Evolutionary conservation across 176 grass and related monocot species (phyloP).

Genomic region (Puya raimondii): DNA sequence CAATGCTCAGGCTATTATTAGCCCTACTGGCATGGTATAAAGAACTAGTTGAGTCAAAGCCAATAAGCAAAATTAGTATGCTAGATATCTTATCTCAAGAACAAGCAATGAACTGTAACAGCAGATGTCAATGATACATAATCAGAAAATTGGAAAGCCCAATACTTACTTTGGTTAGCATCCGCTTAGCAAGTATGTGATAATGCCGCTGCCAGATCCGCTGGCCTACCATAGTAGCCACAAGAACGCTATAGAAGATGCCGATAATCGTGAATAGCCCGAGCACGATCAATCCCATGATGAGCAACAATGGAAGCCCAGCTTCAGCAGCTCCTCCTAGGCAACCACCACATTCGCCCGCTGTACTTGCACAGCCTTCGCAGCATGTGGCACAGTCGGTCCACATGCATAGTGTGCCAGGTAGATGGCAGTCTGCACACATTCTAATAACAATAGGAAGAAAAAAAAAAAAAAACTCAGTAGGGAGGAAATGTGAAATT

Average conservation of each 20-base stretch:
- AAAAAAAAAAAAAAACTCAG: conserved; percentile 5
- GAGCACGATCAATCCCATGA: conserved; percentile 69
- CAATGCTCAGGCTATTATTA: too few species aligned
- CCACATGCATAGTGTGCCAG: conserved; percentile 89
- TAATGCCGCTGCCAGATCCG: conserved; percentile 92
- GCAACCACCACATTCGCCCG: conserved; percentile 78
- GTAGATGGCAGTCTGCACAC: conserved; percentile 83
- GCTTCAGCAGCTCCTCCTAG: conserved; percentile 74
- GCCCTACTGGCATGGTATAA: too few species aligned
- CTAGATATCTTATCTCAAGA: background rate
- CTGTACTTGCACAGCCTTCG: conserved; percentile 73
- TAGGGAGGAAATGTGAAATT: background rate
- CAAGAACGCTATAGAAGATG: conserved; percentile 80
- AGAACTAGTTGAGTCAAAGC: too few species aligned
- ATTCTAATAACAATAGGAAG: conserved; percentile 37
- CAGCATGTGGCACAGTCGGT: conserved; percentile 87
- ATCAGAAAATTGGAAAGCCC: background rate
- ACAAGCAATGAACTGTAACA: background rate
- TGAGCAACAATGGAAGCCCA: conserved; percentile 63
- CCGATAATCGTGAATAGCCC: conserved; percentile 55
- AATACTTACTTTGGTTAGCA: conserved; percentile 65
- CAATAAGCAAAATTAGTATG: background rate
- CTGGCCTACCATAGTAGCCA: conserved; percentile 83
- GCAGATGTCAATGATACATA: background rate
- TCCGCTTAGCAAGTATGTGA: conserved; percentile 75